Evolutionary conservation across 1,284 basidiomycete species (phyloP), one percentile per base, ranked within the genome.

Genomic region (Ceratobasidium sp.): DNA sequence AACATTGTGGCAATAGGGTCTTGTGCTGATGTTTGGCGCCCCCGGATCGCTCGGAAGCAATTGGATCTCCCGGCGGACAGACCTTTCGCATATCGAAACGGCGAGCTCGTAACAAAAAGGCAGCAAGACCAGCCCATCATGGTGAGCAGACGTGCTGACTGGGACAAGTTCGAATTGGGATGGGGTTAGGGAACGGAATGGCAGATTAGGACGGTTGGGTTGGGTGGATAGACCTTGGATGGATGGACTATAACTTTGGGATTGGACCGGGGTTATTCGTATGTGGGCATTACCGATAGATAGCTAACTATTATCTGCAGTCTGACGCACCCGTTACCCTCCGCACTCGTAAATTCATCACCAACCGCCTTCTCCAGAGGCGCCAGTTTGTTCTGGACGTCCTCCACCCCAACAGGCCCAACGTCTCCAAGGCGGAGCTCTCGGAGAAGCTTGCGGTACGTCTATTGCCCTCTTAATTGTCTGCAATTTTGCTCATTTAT

Each of bases 271-370:
- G n/a, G 4, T n/a, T n/a, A 52, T 35, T 52, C 49, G 62, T 67
- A 54, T 42, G 62, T 67, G n/a, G n/a, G 8, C 3, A 5, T 22
- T 0, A 20, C 17, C 0, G 31, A 29, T 40, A 58, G 1, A 13
- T 27, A 6, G 42, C 69, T 70, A 54, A 70, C 45, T 27, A n/a
- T n/a, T 8, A 15, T 25, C 40, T 27, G 27, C 34, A 75, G 76
- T 74, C 76, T 80, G 95, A 96, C 83, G 86, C 95, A 81, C 92
- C 96, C 76, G 88, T 99, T 77, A 99, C 97, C 75, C 86, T 99
- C 80, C 93, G 97, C 78, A 98, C 97, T 71, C 92, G 96, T 82
- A 98, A 99, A 86, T 99, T 99, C 87, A 93, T 98, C 82, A 98
- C 96, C 78, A 99, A 99, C 90, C 94, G 95, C 75, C 91, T 99